phyloP scores from a whole-genome alignment of 2,329 filamentous ascomycete species.

The Diplodia seriata region DNA sequence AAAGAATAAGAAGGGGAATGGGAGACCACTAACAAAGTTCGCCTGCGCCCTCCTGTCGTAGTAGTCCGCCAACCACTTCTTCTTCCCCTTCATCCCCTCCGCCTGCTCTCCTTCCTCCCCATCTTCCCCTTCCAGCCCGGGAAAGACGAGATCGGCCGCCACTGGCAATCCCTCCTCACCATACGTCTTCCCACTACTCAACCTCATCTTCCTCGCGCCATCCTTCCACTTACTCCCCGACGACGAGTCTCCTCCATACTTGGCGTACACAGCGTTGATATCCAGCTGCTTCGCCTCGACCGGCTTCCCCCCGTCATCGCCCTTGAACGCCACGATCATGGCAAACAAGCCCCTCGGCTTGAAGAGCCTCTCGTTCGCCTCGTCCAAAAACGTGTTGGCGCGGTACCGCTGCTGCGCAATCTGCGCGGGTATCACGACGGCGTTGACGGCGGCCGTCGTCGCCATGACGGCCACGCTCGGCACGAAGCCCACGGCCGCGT shows the following conservation, averaged over 20 bases:
- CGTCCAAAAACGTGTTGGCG: conserved; percentile 62
- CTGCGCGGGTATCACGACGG: conserved; percentile 52
- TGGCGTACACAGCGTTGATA: conserved; percentile 49
- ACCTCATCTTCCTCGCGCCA: conserved; percentile 46
- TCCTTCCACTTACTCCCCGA: conserved; percentile 36
- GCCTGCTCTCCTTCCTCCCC: conserved; percentile 36
- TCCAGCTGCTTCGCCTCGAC: conserved; percentile 44
- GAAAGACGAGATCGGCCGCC: conserved; percentile 51
- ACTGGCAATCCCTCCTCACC: conserved; percentile 53
- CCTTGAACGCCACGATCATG: conserved; percentile 61
- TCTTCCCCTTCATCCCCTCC: conserved; percentile 42
- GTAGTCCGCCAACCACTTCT: conserved; percentile 56
- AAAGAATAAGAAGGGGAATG: background rate
- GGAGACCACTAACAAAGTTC: conserved; percentile 48
- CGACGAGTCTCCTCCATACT: conserved; percentile 39
- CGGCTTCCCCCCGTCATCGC: conserved; percentile 53
- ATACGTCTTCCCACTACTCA: conserved; percentile 48
- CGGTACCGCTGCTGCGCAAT: conserved; percentile 49
- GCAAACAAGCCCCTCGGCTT: conserved; percentile 63
- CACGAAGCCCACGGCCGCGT: conserved; percentile 48
- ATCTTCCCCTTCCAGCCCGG: conserved; percentile 42
- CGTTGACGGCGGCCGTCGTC: conserved; percentile 54
- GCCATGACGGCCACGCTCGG: conserved; percentile 53
- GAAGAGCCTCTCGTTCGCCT: conserved; percentile 64
- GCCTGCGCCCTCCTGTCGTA: conserved; percentile 58